These are phyloP conservation scores for Capillidium heterosporum DNA, from an alignment of 371 early-diverging fungal species.

Conservation along the genomic window DNA sequence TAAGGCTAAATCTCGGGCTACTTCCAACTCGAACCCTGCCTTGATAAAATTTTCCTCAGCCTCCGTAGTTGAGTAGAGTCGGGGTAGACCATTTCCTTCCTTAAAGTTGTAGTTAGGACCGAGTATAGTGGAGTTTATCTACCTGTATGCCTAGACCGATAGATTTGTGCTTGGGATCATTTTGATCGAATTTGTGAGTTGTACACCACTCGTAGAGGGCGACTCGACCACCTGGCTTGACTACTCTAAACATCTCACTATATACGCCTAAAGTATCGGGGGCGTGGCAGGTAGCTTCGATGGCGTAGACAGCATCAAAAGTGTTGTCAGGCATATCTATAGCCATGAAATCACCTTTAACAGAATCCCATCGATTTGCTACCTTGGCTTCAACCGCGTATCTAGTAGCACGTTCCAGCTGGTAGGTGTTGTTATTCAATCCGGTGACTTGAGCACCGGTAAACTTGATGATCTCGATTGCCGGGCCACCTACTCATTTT, in stretches of 20 bases:
- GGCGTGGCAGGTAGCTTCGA: slow-evolving; percentile 86
- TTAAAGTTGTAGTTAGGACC: slow-evolving; percentile 2
- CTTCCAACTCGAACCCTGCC: slow-evolving; percentile 68
- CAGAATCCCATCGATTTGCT: slow-evolving; percentile 30
- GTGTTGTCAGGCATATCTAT: slow-evolving; percentile 67
- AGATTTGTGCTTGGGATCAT: slow-evolving; percentile 44
- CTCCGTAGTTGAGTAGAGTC: slow-evolving; percentile 49
- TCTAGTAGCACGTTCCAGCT: slow-evolving; percentile 55
- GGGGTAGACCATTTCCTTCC: slow-evolving; percentile 70
- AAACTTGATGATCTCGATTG: slow-evolving; percentile 76
- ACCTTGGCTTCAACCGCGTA: slow-evolving; percentile 49
- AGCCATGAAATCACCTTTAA: slow-evolving; percentile 79
- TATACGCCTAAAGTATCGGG: slow-evolving; percentile 68
- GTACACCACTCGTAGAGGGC: slow-evolving; percentile 87
- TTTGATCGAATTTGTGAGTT: slow-evolving; percentile 62
- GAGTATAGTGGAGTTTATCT: neutral
- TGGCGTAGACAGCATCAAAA: slow-evolving; percentile 76
- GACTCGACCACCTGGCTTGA: slow-evolving; percentile 81
- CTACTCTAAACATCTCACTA: slow-evolving; percentile 66
- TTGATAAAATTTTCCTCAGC: slow-evolving; percentile 53
- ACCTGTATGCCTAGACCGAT: slow-evolving; percentile 68
- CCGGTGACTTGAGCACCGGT: slow-evolving; percentile 78
- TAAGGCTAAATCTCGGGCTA: slow-evolving; percentile 44
- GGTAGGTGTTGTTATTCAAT: slow-evolving; percentile 90
- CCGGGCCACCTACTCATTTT: slow-evolving; percentile 78